These are phyloP conservation scores for Metschnikowia orientalis DNA, from an alignment of 805 yeast genomes.

Conservation along the genomic window DNA sequence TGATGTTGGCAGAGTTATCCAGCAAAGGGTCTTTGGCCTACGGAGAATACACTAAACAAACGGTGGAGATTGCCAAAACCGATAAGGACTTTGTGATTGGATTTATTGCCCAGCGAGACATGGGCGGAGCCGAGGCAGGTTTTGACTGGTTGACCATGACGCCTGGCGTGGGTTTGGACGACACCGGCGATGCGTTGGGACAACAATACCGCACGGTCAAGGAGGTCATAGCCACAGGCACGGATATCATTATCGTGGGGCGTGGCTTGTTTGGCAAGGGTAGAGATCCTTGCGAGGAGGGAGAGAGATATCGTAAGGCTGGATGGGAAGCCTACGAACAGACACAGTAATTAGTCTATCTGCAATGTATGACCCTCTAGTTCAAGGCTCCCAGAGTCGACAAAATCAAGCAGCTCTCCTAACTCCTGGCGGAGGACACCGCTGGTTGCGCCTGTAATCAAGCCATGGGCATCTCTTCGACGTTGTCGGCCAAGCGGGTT, in stretches of 20 bases:
- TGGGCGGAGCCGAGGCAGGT: conserved; percentile 79
- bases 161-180: conserved; percentile 98
- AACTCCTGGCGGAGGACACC: too few relatives aligned
- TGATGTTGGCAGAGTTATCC: conserved; percentile 94
- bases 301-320: conserved; percentile 82
- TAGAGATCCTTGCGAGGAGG: conserved; percentile 84
- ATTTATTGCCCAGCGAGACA: conserved; percentile 86
- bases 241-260: conserved; percentile 96
- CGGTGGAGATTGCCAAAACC: conserved; percentile 78
- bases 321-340: conserved; percentile 90
- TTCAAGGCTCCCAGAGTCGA: too few relatives aligned
- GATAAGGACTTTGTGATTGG: conserved; percentile 93
- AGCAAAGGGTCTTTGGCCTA: conserved; percentile 91
- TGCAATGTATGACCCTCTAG: too few relatives aligned
- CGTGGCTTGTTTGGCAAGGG: conserved; percentile 94
- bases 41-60: conserved; percentile 83
- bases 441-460: too few relatives aligned
- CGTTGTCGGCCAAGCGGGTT: conserved; percentile 32
- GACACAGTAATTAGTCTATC: conserved; percentile 13
- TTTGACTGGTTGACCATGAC: conserved; percentile 97
- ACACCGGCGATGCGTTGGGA: conserved; percentile 91
- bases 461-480: conserved; percentile 27
- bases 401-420: too few relatives aligned
- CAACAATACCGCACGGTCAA: conserved; percentile 94
- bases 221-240: conserved; percentile 78